Evolutionary conservation across 441 rosid genomes (phyloP).

Genomic region (Sinapis alba): DNA sequence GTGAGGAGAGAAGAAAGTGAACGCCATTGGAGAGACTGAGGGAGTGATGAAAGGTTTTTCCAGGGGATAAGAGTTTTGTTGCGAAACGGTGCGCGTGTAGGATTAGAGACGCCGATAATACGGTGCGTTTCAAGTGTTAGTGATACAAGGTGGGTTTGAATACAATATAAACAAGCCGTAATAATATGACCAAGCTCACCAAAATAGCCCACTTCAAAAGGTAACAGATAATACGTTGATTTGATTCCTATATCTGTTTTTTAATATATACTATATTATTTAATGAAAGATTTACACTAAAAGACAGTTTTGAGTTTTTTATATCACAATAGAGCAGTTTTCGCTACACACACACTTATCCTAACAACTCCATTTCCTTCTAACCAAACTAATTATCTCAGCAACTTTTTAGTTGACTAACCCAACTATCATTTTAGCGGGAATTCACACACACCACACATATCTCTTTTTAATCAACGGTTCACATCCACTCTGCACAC

Average conservation of each 20-base stretch:
- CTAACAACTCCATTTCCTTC: no score
- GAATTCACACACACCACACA: no score
- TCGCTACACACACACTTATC: no score
- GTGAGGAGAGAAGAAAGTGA: slow-evolving; percentile 7
- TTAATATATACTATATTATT: no score
- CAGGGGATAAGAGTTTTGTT: background rate
- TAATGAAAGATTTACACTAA: no score
- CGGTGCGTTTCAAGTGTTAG: background rate
- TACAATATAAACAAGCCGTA: background rate
- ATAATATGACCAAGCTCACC: background rate
- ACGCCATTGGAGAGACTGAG: slow-evolving; percentile 41
- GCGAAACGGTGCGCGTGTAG: background rate
- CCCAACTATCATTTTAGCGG: no score
- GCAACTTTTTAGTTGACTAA: no score
- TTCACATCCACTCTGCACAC: no score
- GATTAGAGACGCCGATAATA: background rate
- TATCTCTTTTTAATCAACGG: no score
- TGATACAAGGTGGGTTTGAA: background rate
- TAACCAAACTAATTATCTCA: no score
- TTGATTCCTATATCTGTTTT: background rate
- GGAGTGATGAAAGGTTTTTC: background rate
- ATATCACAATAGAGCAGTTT: no score
- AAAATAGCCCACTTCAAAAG: background rate
- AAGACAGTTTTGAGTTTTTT: no score
- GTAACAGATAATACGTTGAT: background rate